Evolutionary conservation across 208 protist species (phyloP).

Genomic region (Leptomonas seymouri): DNA sequence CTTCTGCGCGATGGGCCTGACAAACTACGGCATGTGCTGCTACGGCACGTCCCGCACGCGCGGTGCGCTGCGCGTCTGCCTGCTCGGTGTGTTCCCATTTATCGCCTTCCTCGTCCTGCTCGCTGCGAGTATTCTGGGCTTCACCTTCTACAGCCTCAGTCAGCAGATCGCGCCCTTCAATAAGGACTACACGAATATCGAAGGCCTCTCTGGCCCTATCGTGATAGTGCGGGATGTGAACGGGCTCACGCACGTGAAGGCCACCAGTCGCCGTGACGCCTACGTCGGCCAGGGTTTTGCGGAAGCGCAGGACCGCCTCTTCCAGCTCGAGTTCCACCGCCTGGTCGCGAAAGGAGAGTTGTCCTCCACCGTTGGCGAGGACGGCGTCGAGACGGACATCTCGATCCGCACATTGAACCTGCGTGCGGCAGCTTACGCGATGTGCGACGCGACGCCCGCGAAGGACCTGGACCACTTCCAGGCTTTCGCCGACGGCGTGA

Average conservation of each 20-base stretch:
- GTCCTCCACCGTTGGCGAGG: slow-evolving; percentile 34
- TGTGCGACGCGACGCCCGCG: slow-evolving; percentile 37
- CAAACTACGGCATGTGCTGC: slow-evolving; percentile 59
- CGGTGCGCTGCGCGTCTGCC: slow-evolving; percentile 31
- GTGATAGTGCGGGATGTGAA: slow-evolving; percentile 50
- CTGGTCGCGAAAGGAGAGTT: slow-evolving; percentile 41
- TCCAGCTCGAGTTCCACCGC: slow-evolving; percentile 69
- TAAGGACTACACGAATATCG: slow-evolving; percentile 54
- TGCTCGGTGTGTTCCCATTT: slow-evolving; percentile 53
- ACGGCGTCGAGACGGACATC: slow-evolving; percentile 38
- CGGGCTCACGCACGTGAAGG: slow-evolving; percentile 53
- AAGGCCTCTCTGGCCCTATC: slow-evolving; percentile 44
- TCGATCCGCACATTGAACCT: slow-evolving; percentile 55
- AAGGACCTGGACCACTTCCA: slow-evolving; percentile 32
- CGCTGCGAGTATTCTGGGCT: slow-evolving; percentile 43
- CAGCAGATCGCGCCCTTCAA: slow-evolving; percentile 45
- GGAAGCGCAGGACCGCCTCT: slow-evolving; percentile 65
- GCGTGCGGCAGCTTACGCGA: slow-evolving; percentile 33
- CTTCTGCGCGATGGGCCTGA: slow-evolving; percentile 41
- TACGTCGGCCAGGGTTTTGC: slow-evolving; percentile 71
- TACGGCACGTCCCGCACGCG: slow-evolving; percentile 30
- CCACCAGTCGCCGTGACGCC: slow-evolving; percentile 54
- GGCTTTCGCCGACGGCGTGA: slow-evolving; percentile 61
- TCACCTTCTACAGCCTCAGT: slow-evolving; percentile 55
- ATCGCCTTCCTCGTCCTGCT: slow-evolving; percentile 49